Evolutionary conservation across 345 rosid genomes (phyloP).

Genomic region (Hibiscus mutabilis): DNA sequence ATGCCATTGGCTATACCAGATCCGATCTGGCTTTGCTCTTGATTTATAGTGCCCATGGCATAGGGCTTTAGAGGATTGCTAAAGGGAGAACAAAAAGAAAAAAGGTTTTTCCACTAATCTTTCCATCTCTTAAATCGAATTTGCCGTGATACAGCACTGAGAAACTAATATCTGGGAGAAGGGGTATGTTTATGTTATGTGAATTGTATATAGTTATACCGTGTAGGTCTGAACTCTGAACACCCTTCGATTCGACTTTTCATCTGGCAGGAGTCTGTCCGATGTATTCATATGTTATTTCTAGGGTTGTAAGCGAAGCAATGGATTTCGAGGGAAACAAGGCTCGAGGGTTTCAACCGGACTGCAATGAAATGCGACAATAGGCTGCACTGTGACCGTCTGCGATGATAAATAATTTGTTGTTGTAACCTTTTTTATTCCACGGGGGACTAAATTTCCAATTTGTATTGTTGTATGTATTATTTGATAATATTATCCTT

Average conservation of each 20-base stretch:
- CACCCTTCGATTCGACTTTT: background rate
- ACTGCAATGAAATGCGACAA: background rate
- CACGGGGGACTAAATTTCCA: background rate
- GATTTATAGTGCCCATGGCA: background rate
- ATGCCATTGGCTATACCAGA: background rate
- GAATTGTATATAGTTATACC: slow-evolving; percentile 5
- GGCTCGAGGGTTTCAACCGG: background rate
- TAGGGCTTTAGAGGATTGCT: background rate
- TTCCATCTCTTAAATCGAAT: background rate
- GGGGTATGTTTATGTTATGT: background rate
- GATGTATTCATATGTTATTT: background rate
- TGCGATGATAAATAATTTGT: background rate
- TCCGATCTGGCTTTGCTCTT: slow-evolving; percentile 7
- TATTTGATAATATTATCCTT: background rate
- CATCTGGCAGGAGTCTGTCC: background rate
- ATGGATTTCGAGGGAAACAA: background rate
- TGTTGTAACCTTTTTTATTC: background rate
- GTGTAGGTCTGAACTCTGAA: background rate
- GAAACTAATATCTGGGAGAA: background rate
- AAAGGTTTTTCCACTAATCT: background rate
- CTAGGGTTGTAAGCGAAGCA: background rate
- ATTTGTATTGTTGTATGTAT: background rate
- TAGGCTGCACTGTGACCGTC: background rate
- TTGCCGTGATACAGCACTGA: background rate
- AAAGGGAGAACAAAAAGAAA: background rate